A percentile compares a stretch with the other conserved stretches of the same genome.
phyloP scores from a whole-genome alignment of 805 yeast species.

The fission yeast (Schizosaccharomyces pombe) region ASM294v3 CU329670.1:858501-859000 shows the following conservation, averaged over 20 bases:
- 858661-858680: background rate
- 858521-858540: background rate
- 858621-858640: background rate
- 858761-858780: too few relatives aligned
- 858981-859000: background rate
- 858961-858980: background rate
- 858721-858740: background rate
- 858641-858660: background rate
- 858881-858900: conserved; percentile 12
- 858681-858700: background rate
- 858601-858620: background rate
- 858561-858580: background rate
- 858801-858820: conserved; percentile 9
- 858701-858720: background rate
- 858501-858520: background rate
- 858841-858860: conserved; percentile 9
- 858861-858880: conserved; percentile 8
- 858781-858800: conserved; percentile 3
- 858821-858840: too few relatives aligned
- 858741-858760: background rate
- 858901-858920: conserved; percentile 4
- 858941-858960: background rate
- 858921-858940: background rate
- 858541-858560: background rate
- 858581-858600: background rate